Conservation (phyloP, 345 rosid species). For the Lepidium africanum region DNA sequence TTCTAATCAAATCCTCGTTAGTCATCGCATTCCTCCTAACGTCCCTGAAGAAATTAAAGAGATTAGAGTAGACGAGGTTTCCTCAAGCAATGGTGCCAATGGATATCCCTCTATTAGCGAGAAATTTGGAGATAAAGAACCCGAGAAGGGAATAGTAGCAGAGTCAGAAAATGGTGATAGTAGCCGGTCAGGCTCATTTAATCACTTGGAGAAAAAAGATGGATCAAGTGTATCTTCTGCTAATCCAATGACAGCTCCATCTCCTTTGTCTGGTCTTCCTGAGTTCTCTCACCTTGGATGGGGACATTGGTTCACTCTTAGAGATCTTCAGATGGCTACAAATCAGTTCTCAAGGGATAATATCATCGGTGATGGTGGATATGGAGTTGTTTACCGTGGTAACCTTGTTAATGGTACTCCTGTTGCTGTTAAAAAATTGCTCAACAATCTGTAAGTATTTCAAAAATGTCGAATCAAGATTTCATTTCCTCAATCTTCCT, state of each 20-base stretch:
- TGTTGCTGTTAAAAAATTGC: conserved; percentile 91
- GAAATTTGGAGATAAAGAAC: conserved; percentile 20
- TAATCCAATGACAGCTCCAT: conserved; percentile 64
- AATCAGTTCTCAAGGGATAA: conserved; percentile 53
- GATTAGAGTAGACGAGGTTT: conserved; percentile 68
- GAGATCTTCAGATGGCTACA: conserved; percentile 83
- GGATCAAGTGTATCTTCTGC: conserved; percentile 40
- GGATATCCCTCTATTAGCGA: conserved; percentile 26
- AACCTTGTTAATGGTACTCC: conserved; percentile 65
- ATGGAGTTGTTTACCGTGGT: conserved; percentile 88
- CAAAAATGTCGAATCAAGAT: neutral
- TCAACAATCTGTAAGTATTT: conserved; percentile 71
- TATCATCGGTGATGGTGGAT: conserved; percentile 59
- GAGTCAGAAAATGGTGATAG: conserved; percentile 50
- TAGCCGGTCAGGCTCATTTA: conserved; percentile 59
- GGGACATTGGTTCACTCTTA: conserved; percentile 97
- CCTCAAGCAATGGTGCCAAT: conserved; percentile 45
- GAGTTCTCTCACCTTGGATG: conserved; percentile 89
- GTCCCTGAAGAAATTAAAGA: conserved; percentile 87
- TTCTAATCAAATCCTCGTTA: conserved; percentile 38
- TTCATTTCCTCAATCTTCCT: neutral
- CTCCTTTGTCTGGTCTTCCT: conserved; percentile 87
- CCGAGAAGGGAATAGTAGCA: conserved; percentile 22
- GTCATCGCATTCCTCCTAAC: conserved; percentile 35
- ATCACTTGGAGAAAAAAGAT: conserved; percentile 43